Base-by-base conservation (phyloP, 2,329 filamentous ascomycete species). In the Penicillium sp. region DNA sequence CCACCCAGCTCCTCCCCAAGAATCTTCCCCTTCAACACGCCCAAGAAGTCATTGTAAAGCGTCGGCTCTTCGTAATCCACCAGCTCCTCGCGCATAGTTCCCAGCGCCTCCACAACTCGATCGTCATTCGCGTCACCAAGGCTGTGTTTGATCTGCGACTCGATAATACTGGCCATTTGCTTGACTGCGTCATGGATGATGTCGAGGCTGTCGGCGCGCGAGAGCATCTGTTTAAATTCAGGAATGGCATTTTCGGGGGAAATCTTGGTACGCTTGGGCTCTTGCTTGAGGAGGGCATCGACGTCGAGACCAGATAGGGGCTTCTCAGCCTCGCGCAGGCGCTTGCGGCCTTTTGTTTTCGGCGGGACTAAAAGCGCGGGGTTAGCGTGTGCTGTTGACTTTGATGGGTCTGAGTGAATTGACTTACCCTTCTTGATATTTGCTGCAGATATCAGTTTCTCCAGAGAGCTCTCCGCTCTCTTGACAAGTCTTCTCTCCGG, bases 291-390 rank as follows among this genome's bases (percentile, higher is more conserved):
- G 2, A 98, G 85, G 4, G 87, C 87, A 60, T 93, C 89, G 40
- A 98, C 84, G 68, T 98, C 90, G 41, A 99, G 87, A 19, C 93
- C 93, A 0, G 94, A 98, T 9, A 96, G 85, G 0, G 95, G 95
- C 68, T 94, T 94, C 59, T 89, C 84, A 0, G 83, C 77, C 33
- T 96, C 87, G 65, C 86, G 85, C 46, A 83, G 82, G 39, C 82
- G 80, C 69, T 89, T 89, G 61, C 87, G 88, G 37, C 90, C 88
- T 74, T 91, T 92, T 41, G 83, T 84, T 73, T 92, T 95, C 0
- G 89, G 87, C 7, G 91, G 90, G 0, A 96, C 92, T 89, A 66
- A 7, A 58, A 2, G n/a, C 14, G 11, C 4, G 4, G 13, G n/a
- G 60, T 78, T 59, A 76, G 68, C 35, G 61, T 43, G 41, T n/a